A percentile compares a stretch with the other conserved stretches of the same genome.
phyloP scores from a whole-genome alignment of 306 rosid genomes.

The Sechiopsis laciniata region DNA sequence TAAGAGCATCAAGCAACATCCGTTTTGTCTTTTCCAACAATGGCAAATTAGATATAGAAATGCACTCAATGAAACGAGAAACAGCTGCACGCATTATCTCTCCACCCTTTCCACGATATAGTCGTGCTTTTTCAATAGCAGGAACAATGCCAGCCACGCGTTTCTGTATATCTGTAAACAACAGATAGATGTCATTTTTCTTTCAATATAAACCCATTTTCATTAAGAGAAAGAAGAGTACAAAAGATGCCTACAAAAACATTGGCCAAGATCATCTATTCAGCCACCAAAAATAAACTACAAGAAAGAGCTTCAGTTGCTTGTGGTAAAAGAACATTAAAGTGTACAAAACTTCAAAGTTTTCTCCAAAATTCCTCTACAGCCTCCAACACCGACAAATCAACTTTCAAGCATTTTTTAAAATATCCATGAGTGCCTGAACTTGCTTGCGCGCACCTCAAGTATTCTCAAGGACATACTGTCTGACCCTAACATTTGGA shows the following conservation, averaged over 20 bases:
- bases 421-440: too few species aligned
- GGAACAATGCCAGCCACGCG: constrained; percentile 71
- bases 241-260: background rate
- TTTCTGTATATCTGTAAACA: constrained; percentile 59
- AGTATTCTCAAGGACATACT: too few species aligned
- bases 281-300: constrained; percentile 1
- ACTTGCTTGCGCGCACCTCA: too few species aligned
- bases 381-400: background rate
- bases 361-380: background rate
- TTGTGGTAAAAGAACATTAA: background rate
- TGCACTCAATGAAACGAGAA: constrained; percentile 78
- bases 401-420: background rate
- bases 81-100: constrained; percentile 95
- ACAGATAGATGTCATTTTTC: constrained; percentile 7
- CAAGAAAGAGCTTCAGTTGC: background rate
- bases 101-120: constrained; percentile 97
- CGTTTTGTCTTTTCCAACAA: constrained; percentile 63
- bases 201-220: background rate
- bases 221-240: background rate
- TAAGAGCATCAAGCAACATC: constrained; percentile 66
- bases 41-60: constrained; percentile 48
- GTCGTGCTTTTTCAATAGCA: constrained; percentile 82
- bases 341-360: background rate
- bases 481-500: too few species aligned
- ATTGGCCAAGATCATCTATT: background rate